phyloP scores from a whole-genome alignment of 441 rosid species.

The Corymbia citriodora region DNA sequence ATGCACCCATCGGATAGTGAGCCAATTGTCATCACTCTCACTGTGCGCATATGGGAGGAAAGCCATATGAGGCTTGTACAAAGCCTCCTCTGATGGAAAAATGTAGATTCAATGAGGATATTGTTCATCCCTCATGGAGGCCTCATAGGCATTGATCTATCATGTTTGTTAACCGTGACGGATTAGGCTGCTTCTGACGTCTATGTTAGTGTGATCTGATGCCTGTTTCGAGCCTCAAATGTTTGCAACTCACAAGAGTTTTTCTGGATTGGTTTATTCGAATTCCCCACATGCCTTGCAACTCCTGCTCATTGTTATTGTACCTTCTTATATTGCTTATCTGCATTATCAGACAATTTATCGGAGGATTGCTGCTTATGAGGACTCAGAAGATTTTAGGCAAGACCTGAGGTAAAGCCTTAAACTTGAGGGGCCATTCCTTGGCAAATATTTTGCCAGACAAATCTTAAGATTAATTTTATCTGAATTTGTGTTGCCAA shows the following conservation, averaged over 20 bases:
- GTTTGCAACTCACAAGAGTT: neutral
- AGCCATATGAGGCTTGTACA: neutral
- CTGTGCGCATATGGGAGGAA: neutral
- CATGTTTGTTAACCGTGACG: neutral
- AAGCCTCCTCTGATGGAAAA: neutral
- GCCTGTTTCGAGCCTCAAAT: neutral
- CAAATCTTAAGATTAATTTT: neutral
- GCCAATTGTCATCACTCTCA: neutral
- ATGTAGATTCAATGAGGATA: neutral
- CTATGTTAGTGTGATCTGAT: neutral
- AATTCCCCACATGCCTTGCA: conserved; percentile 2
- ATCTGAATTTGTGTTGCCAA: neutral
- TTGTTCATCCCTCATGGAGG: neutral
- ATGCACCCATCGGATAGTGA: neutral
- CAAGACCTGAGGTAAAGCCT: conserved; percentile 70
- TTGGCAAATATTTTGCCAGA: neutral
- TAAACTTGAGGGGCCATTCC: neutral
- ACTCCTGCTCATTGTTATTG: neutral
- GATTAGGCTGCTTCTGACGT: neutral
- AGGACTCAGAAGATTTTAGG: conserved; percentile 55
- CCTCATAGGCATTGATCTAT: neutral
- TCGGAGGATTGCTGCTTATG: conserved; percentile 57
- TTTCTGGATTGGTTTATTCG: neutral
- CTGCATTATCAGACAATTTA: conserved; percentile 49
- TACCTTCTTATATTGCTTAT: neutral